Base-by-base conservation (phyloP, 2,329 filamentous ascomycete species). In the Trichophyton schoenleinii region DNA sequence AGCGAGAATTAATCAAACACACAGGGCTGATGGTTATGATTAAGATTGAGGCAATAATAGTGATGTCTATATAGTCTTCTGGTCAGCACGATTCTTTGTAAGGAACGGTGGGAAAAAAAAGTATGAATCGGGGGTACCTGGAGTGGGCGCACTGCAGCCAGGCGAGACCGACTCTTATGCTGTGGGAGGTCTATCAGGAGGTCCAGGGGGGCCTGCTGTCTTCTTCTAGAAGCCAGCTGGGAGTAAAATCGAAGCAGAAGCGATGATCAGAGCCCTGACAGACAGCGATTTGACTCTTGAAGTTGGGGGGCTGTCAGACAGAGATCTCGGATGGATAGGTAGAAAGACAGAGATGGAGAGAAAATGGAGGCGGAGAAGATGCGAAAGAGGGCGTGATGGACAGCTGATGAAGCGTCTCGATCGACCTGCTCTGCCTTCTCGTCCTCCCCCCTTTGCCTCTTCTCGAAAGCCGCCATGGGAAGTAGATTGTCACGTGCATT, bases 121-220 rank as follows among this genome's bases (percentile, higher is more conserved):
- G 20, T 28, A 52, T 52, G 46, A 31, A 52, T 13, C 46, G 46
- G 46, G 46, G 15, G 20, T 52, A 52, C 46, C 22, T 52, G 28
- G 11, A 13, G 11, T 4, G 34, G 52, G 52, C 52, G 52, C 28
- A 55, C 52, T 36, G 52, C 52, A 55, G 52, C 52, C 52, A 55
- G 49, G 13, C 49, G 28, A 55, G 52, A 55, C 52, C 28, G 28
- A 34, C 52, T 55, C 52, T 55, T 55, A 55, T 55, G 52, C 28
- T 55, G 52, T 55, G 52, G 52, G 15, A 55, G 52, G 52, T 22
- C 18, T 13, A 4, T 13, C 34, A 28, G 52, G 52, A 55, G 52
- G 34, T 44, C 52, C 52, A 36, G 31, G 52, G 52, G 52, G 7
- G 13, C 11, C 52, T 25, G 25, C 25, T 8, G 52, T 55, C 46